Base-by-base conservation (phyloP, 2,329 filamentous ascomycete genomes). In the Diplocarpon mali region DNA sequence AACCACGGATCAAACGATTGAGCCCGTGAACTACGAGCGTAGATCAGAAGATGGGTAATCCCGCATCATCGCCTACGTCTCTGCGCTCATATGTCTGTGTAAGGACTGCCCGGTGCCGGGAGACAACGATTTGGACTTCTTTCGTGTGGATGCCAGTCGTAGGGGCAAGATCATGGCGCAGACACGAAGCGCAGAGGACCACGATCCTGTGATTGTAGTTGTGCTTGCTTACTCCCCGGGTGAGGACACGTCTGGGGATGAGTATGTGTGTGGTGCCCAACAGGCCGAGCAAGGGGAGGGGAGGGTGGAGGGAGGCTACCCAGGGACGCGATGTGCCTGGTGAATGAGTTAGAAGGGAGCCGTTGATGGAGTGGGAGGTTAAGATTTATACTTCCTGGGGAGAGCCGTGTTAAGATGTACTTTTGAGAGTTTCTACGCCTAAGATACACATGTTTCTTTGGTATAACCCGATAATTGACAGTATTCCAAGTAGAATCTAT, bases 81-180 rank as follows among this genome's bases (percentile, higher is more conserved):
- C 51, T 5, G 44, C 35, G 15, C 46, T 53, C 16, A 32, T 47
- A 7, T 10, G 35, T 2, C 42, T 53, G 5, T 27, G 51, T 11
- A 49, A 49, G 30, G 14, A 29, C 2, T 53, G 51, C 34, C 51
- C 51, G 16, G 51, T 46, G 1, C 38, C 51, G 3, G 51, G 46
- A 34, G 46, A 46, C 14, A 35, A 53, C 32, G 48, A 53, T 20
- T 49, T 48, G 11, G 32, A 47, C 34, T 53, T 53, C 38, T 44
- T 51, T 28, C 44, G 45, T 34, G 35, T 40, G 3, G 51, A 51
- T 35, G 17, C 40, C 9, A 49, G 49, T 34, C 38, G 47, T 20
- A 46, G 46, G 4, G 48, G 48, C 2, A 51, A 51, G 32, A 47
- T 53, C 31, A 51, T 53, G 48, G 51, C 51, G 10, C 51, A 48